Conservation (phyloP, 2,329 filamentous ascomycete genomes). For the Sarocladium brachiariae region DNA sequence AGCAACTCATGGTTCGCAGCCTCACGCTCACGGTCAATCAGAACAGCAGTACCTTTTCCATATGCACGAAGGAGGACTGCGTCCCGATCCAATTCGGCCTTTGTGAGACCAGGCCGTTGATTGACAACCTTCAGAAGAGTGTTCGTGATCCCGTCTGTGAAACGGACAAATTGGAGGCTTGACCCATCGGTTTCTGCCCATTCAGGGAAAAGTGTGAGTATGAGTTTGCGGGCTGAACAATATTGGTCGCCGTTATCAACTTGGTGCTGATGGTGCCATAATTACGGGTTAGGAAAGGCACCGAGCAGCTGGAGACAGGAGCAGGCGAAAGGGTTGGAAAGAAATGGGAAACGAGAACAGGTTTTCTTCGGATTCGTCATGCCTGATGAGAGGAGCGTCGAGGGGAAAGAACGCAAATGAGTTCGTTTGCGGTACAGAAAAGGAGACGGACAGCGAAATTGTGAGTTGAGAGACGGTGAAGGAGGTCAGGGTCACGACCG, state of each 20-base stretch:
- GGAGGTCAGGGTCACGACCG: not conserved
- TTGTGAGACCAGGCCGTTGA: constrained; percentile 57
- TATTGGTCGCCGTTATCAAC: constrained; percentile 55
- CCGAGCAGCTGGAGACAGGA: too few relatives aligned
- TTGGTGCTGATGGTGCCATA: constrained; percentile 20
- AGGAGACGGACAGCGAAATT: not conserved
- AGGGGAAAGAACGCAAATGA: not conserved
- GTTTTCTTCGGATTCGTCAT: not conserved
- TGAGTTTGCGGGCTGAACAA: constrained; percentile 69
- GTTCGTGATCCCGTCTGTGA: constrained; percentile 98
- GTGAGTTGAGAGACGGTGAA: constrained; percentile 12
- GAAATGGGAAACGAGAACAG: not conserved
- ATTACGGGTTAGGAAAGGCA: too few relatives aligned
- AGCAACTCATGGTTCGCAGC: constrained; percentile 77
- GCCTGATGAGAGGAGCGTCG: not conserved
- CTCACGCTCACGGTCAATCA: constrained; percentile 91
- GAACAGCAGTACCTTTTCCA: constrained; percentile 84
- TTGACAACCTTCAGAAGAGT: constrained; percentile 78
- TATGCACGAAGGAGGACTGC: constrained; percentile 88
- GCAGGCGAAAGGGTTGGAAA: constrained; percentile 9
- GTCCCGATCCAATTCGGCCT: constrained; percentile 70
- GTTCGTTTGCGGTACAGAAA: not conserved
- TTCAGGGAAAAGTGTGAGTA: constrained; percentile 72
- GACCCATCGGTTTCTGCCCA: constrained; percentile 66
- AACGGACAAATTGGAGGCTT: constrained; percentile 76